phyloP scores from a whole-genome alignment of 768 basidiomycete genomes.

The Auricularia sp. region DNA sequence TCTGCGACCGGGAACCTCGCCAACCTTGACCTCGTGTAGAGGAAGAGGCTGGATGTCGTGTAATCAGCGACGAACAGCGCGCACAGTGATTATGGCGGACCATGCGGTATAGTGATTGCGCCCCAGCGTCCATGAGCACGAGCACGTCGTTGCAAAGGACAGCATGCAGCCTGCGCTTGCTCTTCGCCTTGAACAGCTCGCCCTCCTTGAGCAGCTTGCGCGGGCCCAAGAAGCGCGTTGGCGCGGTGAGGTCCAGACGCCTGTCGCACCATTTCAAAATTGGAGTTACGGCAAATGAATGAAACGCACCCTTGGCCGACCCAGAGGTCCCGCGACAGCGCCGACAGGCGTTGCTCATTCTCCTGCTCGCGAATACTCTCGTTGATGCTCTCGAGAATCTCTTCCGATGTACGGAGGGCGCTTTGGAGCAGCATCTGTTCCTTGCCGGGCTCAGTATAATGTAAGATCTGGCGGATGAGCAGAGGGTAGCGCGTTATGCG shows the following conservation, averaged over 20 bases:
- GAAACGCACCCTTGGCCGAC: constrained; percentile 68
- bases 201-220: constrained; percentile 77
- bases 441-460: constrained; percentile 61
- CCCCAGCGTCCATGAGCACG: constrained; percentile 67
- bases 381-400: constrained; percentile 71
- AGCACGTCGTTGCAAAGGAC: constrained; percentile 87
- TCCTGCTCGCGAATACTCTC: constrained; percentile 83
- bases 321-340: constrained; percentile 73
- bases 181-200: constrained; percentile 67
- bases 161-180: constrained; percentile 63
- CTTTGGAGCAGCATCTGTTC: constrained; percentile 48
- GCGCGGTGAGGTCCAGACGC: constrained; percentile 81
- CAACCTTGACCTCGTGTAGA: constrained; percentile 54
- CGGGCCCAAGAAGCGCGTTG: constrained; percentile 77
- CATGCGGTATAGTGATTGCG: constrained; percentile 71
- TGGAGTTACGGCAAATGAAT: not conserved
- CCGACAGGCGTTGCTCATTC: constrained; percentile 60
- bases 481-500: constrained; percentile 91
- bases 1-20: constrained; percentile 39
- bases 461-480: constrained; percentile 70
- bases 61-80: not conserved
- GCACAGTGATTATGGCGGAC: constrained; percentile 33
- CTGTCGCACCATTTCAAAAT: constrained; percentile 21
- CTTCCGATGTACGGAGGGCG: constrained; percentile 57
- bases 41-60: constrained; percentile 53